These are phyloP conservation scores for Glebionis coronaria DNA, from an alignment of 129 eudicot genomes.

Conservation along the genomic window DNA sequence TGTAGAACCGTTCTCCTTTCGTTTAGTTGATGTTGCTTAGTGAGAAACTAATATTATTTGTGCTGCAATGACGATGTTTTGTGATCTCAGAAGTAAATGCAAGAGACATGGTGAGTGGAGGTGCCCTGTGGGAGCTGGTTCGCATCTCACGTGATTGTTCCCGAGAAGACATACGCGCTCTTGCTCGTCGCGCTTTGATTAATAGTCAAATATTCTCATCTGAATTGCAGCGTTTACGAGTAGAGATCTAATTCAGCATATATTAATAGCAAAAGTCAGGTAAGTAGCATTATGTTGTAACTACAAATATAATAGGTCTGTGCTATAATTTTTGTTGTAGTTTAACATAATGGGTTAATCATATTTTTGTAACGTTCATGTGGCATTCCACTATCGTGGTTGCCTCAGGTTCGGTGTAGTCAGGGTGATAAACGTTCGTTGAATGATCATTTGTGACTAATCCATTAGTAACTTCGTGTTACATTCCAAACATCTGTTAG, in stretches of 20 bases:
- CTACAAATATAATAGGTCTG: background rate
- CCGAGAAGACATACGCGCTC: constrained; percentile 85
- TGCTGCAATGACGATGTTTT: background rate
- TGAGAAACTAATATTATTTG: constrained; percentile 1
- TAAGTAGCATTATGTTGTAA: background rate
- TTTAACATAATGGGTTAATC: background rate
- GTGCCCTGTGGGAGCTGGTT: constrained; percentile 97
- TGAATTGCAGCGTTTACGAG: constrained; percentile 70
- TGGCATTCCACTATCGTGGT: constrained; percentile 17
- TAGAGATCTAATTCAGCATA: constrained; percentile 47
- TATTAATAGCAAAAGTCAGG: background rate
- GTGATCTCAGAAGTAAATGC: constrained; percentile 76
- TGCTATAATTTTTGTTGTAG: constrained; percentile 4
- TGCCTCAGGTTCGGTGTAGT: constrained; percentile 24
- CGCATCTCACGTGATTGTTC: constrained; percentile 96
- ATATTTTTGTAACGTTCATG: constrained; percentile 20
- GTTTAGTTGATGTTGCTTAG: background rate
- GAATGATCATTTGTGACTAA: background rate
- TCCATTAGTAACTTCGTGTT: background rate
- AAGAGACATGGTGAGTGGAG: constrained; percentile 85
- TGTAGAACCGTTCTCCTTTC: background rate
- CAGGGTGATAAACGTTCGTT: constrained; percentile 12
- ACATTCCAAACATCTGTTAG: background rate
- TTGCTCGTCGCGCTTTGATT: constrained; percentile 80
- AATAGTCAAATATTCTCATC: constrained; percentile 73